A percentile compares a stretch with the other conserved stretches of the same genome.
Conservation (phyloP, 2,329 filamentous ascomycete genomes). For the Xylaria sp. region DNA sequence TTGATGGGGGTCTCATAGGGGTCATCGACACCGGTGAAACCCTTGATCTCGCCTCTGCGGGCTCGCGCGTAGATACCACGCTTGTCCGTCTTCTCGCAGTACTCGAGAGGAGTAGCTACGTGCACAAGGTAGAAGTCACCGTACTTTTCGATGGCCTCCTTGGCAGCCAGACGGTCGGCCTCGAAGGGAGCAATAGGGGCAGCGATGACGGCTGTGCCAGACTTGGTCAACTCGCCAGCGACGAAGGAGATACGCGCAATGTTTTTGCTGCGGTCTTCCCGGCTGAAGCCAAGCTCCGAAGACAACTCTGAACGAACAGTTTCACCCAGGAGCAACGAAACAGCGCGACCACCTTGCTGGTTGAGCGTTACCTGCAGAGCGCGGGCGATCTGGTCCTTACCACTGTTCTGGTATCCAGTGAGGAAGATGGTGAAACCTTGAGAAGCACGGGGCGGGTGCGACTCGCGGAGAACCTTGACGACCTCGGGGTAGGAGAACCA, state of each 20-base stretch:
- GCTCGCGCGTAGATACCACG: conserved; percentile 82
- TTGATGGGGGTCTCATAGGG: conserved; percentile 84
- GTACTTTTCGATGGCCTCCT: conserved; percentile 79
- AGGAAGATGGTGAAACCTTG: conserved; percentile 99
- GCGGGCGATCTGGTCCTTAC: conserved; percentile 94
- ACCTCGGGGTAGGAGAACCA: conserved; percentile 99
- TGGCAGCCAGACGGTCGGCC: conserved; percentile 66
- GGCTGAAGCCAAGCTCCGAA: conserved; percentile 90
- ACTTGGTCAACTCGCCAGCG: conserved; percentile 85
- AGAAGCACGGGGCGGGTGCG: conserved; percentile 81
- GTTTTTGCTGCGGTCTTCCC: conserved; percentile 89
- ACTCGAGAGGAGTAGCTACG: conserved; percentile 86
- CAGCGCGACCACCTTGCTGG: conserved; percentile 92
- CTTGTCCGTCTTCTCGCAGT: conserved; percentile 93
- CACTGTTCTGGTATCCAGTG: conserved; percentile 92
- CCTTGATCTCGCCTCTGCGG: conserved; percentile 85
- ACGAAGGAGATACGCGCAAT: conserved; percentile 96
- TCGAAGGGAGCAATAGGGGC: conserved; percentile 95
- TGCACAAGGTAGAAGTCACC: conserved; percentile 94
- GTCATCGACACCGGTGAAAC: conserved; percentile 97
- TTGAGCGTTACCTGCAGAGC: conserved; percentile 95
- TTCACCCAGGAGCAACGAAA: conserved; percentile 91
- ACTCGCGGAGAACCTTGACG: conserved; percentile 91
- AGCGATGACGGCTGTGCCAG: conserved; percentile 90
- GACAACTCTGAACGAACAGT: conserved; percentile 91